Base-by-base conservation (phyloP, 164 flowering plant genomes). In the Cinnamomum chago region DNA sequence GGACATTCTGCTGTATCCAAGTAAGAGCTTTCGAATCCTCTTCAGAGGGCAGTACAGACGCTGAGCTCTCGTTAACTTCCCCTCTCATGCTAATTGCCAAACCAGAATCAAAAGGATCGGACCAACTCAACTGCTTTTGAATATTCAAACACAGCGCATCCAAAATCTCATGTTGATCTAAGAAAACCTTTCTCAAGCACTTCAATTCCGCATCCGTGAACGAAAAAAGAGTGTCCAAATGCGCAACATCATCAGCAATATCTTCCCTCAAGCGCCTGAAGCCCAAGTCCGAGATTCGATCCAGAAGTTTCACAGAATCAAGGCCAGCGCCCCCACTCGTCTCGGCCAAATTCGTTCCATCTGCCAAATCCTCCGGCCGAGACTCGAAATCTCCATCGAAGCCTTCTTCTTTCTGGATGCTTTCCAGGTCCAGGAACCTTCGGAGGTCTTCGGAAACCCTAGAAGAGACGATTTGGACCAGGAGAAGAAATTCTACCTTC, bases 141-240 rank as follows among this genome's bases (percentile, higher is more conserved):
- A 92, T 83, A 83, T 91, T 93, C 80, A 71, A 80, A 81, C 91
- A 88, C 81, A 95, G 65, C 0, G 90, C 92, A 67, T 90, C 91
- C 77, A 91, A 89, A 72, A 92, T 73, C 72, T 88, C 94, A 0
- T 91, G 79, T 28, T 84, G 77, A 23, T 89, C 94, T 85, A 87
- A 73, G 60, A 90, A 77, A 18, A 85, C 76, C 62, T 73, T 80
- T 80, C 77, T 84, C 85, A 95, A 85, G 67, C 87, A 75, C 79
- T 47, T 76, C 64, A 91, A 71, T 52, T 91, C 92, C 51, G 50
- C 83, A 60, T 91, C 97, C 74, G 82, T 86, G n/a, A 89, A 77
- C 11, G 52, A 47, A 35, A 67, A 27, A 11, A 17, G 70, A 28
- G 14, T 3, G 17, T 30, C 58, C 28, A 25, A 5, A 10, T 5